phyloP scores from a whole-genome alignment of 2,329 filamentous ascomycete genomes.

The Tolypocladium sp. region DNA sequence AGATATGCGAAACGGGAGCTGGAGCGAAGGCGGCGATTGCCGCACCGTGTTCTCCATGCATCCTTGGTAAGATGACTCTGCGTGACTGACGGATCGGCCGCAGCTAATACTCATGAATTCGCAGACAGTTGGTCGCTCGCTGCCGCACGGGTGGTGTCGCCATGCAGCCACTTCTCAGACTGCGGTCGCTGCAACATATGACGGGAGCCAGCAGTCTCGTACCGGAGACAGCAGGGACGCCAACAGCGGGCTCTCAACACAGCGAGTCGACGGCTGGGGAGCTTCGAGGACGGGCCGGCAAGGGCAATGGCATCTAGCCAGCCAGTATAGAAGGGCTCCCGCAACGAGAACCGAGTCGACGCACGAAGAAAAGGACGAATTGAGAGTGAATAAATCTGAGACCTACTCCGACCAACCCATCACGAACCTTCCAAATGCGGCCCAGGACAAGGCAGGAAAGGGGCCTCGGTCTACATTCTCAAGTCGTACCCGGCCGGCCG shows the following conservation, averaged over 20 bases:
- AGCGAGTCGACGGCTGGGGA: not conserved
- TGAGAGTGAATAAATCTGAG: not conserved
- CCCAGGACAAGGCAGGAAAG: not conserved
- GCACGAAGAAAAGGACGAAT: not conserved
- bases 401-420: not conserved
- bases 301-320: not conserved
- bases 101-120: not conserved
- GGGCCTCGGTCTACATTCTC: not conserved
- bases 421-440: not conserved
- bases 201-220: not conserved
- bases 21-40: constrained; percentile 16
- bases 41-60: constrained; percentile 11
- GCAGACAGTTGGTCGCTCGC: constrained; percentile 2
- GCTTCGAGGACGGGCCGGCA: not conserved
- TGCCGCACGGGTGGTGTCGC: not conserved
- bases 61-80: constrained; percentile 10
- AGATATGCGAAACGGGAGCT: constrained; percentile 22
- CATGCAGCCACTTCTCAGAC: constrained; percentile 2
- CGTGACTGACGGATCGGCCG: not conserved
- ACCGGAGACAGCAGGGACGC: not conserved
- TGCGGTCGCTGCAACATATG: not conserved
- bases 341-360: not conserved
- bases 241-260: not conserved
- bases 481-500: not conserved
- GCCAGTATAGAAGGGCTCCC: not conserved